These are phyloP conservation scores for Nicotiana otophora DNA, from an alignment of 257 asterid species.

Conservation along the genomic window DNA sequence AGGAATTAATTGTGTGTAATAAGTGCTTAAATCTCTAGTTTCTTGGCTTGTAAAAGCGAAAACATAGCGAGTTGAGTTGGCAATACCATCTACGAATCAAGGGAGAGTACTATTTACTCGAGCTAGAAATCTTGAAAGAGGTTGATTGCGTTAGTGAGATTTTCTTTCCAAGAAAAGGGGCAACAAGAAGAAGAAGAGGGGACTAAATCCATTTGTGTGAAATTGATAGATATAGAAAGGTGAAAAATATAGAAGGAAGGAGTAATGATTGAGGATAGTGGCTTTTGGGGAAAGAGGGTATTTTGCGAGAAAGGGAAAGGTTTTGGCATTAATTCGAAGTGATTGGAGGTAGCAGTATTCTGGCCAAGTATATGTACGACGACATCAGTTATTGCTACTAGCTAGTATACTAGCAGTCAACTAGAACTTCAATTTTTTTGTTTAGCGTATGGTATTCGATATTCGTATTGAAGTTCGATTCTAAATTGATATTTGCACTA, in stretches of 20 bases:
- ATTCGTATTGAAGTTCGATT: too few species aligned
- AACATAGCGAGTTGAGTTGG: background rate
- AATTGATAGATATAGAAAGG: background rate
- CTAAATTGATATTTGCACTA: too few species aligned
- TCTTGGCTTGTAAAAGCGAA: too few species aligned
- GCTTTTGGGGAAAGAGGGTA: constrained; percentile 9
- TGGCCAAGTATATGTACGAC: background rate
- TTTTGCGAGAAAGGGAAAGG: constrained; percentile 7
- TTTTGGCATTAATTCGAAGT: background rate
- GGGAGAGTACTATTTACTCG: background rate
- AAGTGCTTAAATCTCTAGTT: background rate
- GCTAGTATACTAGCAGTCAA: too few species aligned
- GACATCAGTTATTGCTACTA: background rate
- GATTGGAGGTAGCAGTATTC: constrained; percentile 8
- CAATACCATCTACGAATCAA: background rate
- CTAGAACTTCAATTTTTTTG: too few species aligned
- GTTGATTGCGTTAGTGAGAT: background rate
- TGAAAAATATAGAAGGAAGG: background rate
- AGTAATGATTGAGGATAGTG: constrained; percentile 3
- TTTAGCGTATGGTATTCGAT: too few species aligned
- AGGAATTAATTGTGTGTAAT: background rate
- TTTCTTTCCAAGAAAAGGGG: background rate
- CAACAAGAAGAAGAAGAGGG: background rate
- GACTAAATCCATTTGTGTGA: background rate
- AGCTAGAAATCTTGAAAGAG: background rate